Evolutionary conservation across 1,284 basidiomycete genomes (phyloP), one percentile per base, ranked within the genome.

Genomic region (Tremellales sp.): DNA sequence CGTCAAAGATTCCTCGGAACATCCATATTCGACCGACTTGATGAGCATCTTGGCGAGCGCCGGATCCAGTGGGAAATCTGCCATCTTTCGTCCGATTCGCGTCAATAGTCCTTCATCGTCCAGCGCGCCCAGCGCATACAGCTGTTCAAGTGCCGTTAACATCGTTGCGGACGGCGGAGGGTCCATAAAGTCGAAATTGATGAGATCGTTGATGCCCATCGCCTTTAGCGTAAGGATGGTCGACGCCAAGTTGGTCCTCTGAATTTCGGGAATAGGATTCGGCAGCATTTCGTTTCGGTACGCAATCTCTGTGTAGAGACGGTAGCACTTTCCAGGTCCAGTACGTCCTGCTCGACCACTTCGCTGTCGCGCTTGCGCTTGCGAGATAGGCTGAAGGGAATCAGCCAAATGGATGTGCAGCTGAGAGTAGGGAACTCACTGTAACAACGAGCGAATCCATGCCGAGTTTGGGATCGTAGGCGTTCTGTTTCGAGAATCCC

Each of bases 121-220:
- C 28, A 98, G 77, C 3, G 94, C 95, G 0, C 91, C 94, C 5
- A 98, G 78, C 1, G 93, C 94, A 71, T 95, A 97, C 3, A 98
- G 75, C 50, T 87, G 84, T 69, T 98, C 94, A 31, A 98, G 75
- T 0, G 95, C 95, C 6, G 70, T 72, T 43, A 95, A 77, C 82
- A 98, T 88, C 5, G 93, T 97, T 63, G 87, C 90, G 0, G 92
- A 87, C 0, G 94, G 93, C 25, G 95, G 95, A 1, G 94, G 92
- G 70, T 98, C 95, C 94, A 98, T 97, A 68, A 97, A 99, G 71
- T 97, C 94, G 70, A 98, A 98, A 71, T 90, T 89, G 55, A 98
- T 83, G 18, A 99, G 76, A 68, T 99, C 93, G 65, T 98, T 98
- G 75, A 99, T 83, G 27, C 95, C 95, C 93, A 99, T 97, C 3